phyloP scores from a whole-genome alignment of 163 green algal species.

The Scenedesmus sp. region DNA sequence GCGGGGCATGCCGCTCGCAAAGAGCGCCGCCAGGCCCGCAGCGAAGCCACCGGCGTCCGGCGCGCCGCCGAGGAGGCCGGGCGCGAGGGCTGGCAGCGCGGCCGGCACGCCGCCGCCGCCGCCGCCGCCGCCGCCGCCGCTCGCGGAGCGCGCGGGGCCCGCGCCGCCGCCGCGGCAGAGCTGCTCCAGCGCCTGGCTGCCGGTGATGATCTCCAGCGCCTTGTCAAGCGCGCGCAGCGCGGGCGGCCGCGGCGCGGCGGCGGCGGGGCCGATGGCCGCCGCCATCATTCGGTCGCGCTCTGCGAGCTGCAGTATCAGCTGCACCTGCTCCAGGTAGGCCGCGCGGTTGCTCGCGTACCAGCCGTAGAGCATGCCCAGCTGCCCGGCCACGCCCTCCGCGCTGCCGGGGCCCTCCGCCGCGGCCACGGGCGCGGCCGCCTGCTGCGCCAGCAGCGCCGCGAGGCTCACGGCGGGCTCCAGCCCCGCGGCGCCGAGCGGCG shows the following conservation, averaged over 20 bases:
- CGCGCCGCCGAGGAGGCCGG: no score
- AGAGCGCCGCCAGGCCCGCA: no score
- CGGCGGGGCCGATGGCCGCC: conserved; percentile 1
- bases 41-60: no score
- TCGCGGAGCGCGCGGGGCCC: no score
- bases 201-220: conserved; percentile 32
- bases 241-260: conserved; percentile 10
- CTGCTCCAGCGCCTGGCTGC: conserved; percentile 24
- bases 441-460: conserved; percentile 20
- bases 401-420: not conserved
- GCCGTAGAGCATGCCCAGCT: conserved; percentile 37
- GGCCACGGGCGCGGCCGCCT: not conserved
- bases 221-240: conserved; percentile 33
- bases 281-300: conserved; percentile 21
- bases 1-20: no score
- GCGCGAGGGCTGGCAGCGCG: no score
- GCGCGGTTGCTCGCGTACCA: conserved; percentile 41
- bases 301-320: conserved; percentile 33
- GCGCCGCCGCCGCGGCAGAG: no score
- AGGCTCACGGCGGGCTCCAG: not conserved
- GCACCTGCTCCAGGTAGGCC: conserved; percentile 38
- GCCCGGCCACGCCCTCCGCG: not conserved
- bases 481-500: not conserved
- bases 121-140: no score
- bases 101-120: no score